Evolutionary conservation across 2,329 filamentous ascomycete species (phyloP), one percentile per base, ranked within the genome.

Genomic region (Aspergillus sp.): DNA sequence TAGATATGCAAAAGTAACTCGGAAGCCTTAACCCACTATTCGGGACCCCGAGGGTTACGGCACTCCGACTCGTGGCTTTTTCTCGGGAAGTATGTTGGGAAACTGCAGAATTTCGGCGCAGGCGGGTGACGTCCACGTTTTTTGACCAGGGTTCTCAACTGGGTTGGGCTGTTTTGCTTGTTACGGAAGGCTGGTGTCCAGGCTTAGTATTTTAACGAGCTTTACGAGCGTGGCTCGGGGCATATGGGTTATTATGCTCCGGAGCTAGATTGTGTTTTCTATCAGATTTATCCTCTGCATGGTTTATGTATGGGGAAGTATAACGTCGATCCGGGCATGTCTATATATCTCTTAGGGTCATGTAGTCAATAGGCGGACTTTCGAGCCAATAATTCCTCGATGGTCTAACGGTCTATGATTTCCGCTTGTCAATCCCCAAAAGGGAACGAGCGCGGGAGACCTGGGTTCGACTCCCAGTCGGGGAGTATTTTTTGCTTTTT

Each of bases 391-490:
- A 27, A 27, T 27, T 62, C 60, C 60, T 58, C 53, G 60, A 62
- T 64, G 61, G 61, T 64, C 61, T 62, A 62, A 61, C 58, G 61
- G 61, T 62, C 13, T 56, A 62, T 62, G 61, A 62, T 62, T 62
- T 62, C 61, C 61, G 61, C 61, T 64, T 64, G 61, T 64, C 61
- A 64, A 41, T 41, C 47, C 13, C 13, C 7, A 27, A 13, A n/a
- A 39, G 33, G n/a, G 45, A 39, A 54, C 56, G 17, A 58, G 56
- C 56, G 56, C 56, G 56, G 56, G 56, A 58, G 56, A 58, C 56
- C 56, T 50, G 56, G 56, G 56, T 58, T 58, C 56, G 56, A 58
- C 56, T 58, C 56, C 56, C 56, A 50, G 56, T 58, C 56, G 46
- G 46, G 56, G 56, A 58, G 24, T 27, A 9, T 27, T 27, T 27